Base-by-base conservation (phyloP, 1,284 basidiomycete genomes). In the Cronartium ribicola region DNA sequence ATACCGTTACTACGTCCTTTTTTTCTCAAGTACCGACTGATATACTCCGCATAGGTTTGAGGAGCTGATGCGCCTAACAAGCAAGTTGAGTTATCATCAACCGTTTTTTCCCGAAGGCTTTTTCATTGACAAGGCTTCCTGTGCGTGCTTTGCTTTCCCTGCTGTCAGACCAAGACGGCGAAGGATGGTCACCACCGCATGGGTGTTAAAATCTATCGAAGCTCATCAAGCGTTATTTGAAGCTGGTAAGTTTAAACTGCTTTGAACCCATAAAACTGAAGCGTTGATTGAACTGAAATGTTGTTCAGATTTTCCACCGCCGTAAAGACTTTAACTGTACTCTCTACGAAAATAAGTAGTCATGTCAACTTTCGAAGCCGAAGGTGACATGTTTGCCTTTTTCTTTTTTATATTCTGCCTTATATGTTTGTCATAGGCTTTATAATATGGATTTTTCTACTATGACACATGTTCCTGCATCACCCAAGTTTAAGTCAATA, bases 161-260 rank as follows among this genome's bases (percentile, higher is more conserved):
- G 41, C 46, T n/a, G 37, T 29, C 29, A 68, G 68, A 14, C 60
- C 61, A 40, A 70, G 43, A 48, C 59, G 60, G 44, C 68, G 59
- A 8, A 29, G 68, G 43, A 55, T 70, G 29, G 68, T 70, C 11
- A 29, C 41, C 39, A 37, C 68, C 13, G 68, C 62, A n/a, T 70
- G 68, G 68, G 68, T 70, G 7, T 6, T 63, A 2, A 61, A 70
- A 41, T 70, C 68, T 6, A 59, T 70, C 6, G 68, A 63, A 22
- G 20, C 41, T n/a, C 46, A 64, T 14, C 8, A 59, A 20, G 59
- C 36, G 29, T 63, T 70, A 44, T 70, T 51, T 46, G 68, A 70
- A 62, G 68, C 59, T 48, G 68, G 68, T 70, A 36, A 17, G 61
- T 70, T 39, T 2, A 29, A 29, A 29, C 29, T 29, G 29, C 29